phyloP scores from a whole-genome alignment of 1,139 yeast genomes.

The Sugiyamaella xylanicola region DNA sequence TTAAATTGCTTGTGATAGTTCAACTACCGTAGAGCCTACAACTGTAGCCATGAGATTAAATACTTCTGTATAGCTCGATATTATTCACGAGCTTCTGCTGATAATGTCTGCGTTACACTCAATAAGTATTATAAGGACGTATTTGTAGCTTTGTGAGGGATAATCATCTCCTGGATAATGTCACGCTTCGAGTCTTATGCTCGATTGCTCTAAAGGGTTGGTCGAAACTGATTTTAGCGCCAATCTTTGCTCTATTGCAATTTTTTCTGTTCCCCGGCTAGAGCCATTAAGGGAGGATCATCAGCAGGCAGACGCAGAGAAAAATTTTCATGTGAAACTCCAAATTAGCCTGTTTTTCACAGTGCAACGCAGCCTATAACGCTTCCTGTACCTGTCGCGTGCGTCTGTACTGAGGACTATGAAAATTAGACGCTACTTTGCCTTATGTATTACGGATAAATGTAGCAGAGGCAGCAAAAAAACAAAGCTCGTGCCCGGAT shows the following conservation, averaged over 20 bases:
- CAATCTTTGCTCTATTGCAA: background rate
- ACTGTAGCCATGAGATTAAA: too few relatives aligned
- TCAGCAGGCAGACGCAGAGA: background rate
- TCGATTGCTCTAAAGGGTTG: background rate
- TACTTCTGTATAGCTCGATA: too few relatives aligned
- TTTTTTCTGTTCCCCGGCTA: background rate
- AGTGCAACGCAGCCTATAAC: background rate
- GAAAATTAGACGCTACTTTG: too few relatives aligned
- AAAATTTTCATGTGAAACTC: background rate
- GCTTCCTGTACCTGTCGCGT: constrained; percentile 3
- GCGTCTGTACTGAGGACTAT: background rate
- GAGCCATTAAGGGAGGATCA: background rate
- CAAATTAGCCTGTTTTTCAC: background rate
- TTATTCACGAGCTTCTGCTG: too few relatives aligned
- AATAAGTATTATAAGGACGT: too few relatives aligned
- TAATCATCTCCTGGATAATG: too few relatives aligned
- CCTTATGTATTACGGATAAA: too few relatives aligned
- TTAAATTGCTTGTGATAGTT: background rate
- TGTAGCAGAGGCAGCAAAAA: too few relatives aligned
- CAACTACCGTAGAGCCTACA: too few relatives aligned
- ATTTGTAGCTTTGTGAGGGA: too few relatives aligned
- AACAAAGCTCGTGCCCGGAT: constrained; percentile 19
- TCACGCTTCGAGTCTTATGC: background rate
- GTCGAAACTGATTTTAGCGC: background rate
- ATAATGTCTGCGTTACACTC: too few relatives aligned